Conservation (phyloP, 1,284 basidiomycete species). For the Puccinia coronata region DNA sequence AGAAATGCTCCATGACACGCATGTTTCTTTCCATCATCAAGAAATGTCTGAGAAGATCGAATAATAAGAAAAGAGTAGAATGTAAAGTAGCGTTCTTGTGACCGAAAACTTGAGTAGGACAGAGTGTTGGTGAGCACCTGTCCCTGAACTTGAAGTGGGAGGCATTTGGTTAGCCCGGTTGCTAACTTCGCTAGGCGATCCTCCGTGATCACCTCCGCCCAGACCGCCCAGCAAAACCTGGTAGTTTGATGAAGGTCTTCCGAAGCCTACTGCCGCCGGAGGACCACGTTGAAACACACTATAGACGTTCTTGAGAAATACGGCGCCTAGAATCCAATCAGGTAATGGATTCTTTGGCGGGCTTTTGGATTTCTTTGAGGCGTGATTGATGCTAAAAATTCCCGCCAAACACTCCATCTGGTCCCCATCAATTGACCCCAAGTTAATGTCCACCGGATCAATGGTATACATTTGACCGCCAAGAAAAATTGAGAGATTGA, state of each 20-base stretch:
- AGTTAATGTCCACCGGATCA: slow-evolving; percentile 28
- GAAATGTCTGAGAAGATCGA: no score
- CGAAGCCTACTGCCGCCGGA: slow-evolving; percentile 31
- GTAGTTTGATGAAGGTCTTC: slow-evolving; percentile 31
- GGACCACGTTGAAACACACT: slow-evolving; percentile 30
- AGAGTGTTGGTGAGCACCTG: neutral
- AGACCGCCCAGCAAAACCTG: slow-evolving; percentile 23
- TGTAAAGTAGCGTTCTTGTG: neutral
- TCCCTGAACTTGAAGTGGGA: neutral
- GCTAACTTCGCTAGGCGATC: slow-evolving; percentile 8
- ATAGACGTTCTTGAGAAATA: slow-evolving; percentile 55
- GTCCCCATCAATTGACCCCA: slow-evolving; percentile 24
- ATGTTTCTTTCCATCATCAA: no score
- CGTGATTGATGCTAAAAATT: slow-evolving; percentile 27
- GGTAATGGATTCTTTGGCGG: slow-evolving; percentile 31
- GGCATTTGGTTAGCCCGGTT: slow-evolving; percentile 15
- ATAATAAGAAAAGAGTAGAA: neutral
- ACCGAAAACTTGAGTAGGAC: neutral
- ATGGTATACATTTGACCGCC: neutral
- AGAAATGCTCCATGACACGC: no score
- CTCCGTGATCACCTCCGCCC: neutral
- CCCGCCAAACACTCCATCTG: slow-evolving; percentile 21
- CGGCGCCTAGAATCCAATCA: slow-evolving; percentile 57
- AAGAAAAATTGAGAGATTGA: slow-evolving; percentile 40
- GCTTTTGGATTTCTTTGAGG: neutral